These are phyloP conservation scores for Ormosia semicastrata DNA, from an alignment of 306 rosid genomes.

Conservation along the genomic window DNA sequence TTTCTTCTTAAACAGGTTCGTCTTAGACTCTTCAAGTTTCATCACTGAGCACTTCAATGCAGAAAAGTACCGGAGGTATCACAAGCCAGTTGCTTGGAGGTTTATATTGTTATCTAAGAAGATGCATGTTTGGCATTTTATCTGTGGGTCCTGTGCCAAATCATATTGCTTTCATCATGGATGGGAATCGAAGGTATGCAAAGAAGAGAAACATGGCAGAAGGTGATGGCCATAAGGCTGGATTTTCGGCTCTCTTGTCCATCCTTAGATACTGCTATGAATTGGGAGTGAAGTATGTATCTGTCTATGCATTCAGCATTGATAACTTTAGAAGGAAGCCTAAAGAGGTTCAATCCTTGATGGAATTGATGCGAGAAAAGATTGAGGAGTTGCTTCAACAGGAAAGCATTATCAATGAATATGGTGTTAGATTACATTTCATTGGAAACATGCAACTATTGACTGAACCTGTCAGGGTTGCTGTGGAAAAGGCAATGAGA, in stretches of 20 bases:
- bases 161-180: constrained; percentile 89
- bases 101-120: constrained; percentile 46
- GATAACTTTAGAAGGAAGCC: constrained; percentile 71
- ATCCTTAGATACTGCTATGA: constrained; percentile 70
- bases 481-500: constrained; percentile 70
- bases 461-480: constrained; percentile 50
- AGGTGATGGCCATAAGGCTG: constrained; percentile 68
- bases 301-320: constrained; percentile 86
- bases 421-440: constrained; percentile 59
- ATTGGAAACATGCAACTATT: constrained; percentile 64
- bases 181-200: constrained; percentile 85
- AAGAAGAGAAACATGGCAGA: constrained; percentile 47
- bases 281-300: constrained; percentile 62
- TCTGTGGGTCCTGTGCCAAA: constrained; percentile 69
- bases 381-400: constrained; percentile 58
- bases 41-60: constrained; percentile 40
- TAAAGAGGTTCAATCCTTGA: constrained; percentile 54
- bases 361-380: constrained; percentile 76
- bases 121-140: constrained; percentile 48
- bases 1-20: constrained; percentile 26
- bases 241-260: constrained; percentile 52
- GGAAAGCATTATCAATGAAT: constrained; percentile 50
- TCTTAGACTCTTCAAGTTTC: not conserved
- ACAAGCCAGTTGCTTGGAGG: constrained; percentile 29
- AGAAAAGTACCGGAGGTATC: constrained; percentile 21